Evolutionary conservation across 2,329 filamentous ascomycete species (phyloP).

Genomic region (Achaetomium macrosporum): DNA sequence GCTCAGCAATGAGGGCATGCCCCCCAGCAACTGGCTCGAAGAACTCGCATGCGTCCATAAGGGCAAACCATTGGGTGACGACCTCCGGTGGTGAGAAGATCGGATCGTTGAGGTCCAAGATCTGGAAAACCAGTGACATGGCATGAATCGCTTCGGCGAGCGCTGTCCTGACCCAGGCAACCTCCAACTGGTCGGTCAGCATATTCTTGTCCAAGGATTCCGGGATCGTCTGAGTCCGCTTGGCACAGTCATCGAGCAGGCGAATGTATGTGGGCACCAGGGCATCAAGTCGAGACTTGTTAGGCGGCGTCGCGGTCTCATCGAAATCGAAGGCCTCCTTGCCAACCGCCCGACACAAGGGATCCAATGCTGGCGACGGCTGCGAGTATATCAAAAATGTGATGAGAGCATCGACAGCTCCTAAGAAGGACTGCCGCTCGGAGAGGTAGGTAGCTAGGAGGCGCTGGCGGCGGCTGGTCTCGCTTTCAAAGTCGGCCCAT

Average conservation of each 20-base stretch:
- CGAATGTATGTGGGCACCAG: constrained; percentile 45
- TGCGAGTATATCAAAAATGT: constrained; percentile 43
- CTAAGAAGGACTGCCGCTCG: constrained; percentile 63
- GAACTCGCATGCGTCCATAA: constrained; percentile 64
- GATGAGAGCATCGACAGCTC: constrained; percentile 52
- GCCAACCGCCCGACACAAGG: constrained; percentile 20
- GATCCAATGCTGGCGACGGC: constrained; percentile 18
- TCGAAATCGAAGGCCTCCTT: constrained; percentile 23
- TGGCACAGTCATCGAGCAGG: constrained; percentile 43
- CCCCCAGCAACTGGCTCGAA: constrained; percentile 56
- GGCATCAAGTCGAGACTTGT: constrained; percentile 33
- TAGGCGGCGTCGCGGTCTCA: constrained; percentile 7
- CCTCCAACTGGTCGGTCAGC: constrained; percentile 47
- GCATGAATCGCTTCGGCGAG: constrained; percentile 68
- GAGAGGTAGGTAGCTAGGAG: constrained; percentile 65
- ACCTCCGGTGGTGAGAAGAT: constrained; percentile 52
- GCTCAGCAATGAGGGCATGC: constrained; percentile 39
- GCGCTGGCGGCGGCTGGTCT: constrained; percentile 58
- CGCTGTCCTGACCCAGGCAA: constrained; percentile 56
- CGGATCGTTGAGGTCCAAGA: constrained; percentile 53
- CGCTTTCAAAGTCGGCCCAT: constrained; percentile 55
- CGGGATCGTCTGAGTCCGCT: constrained; percentile 43
- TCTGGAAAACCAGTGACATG: constrained; percentile 66
- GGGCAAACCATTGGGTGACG: constrained; percentile 66
- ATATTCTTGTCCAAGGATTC: constrained; percentile 32